Evolutionary conservation across 345 rosid genomes (phyloP), one percentile per base, ranked within the genome.

Genomic region (Clarkia xantiana): DNA sequence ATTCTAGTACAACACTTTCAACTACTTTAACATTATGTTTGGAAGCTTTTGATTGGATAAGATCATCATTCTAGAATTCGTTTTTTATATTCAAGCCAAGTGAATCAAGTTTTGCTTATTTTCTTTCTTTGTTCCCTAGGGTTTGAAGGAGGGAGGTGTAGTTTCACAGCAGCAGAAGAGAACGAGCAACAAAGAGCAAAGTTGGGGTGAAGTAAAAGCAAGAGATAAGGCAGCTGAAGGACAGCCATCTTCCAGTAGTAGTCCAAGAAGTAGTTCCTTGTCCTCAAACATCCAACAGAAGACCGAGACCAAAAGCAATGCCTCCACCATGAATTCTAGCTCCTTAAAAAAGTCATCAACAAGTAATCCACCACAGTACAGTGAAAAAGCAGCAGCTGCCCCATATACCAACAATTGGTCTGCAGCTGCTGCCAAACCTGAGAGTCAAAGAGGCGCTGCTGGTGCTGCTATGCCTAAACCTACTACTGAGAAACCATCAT

Each of bases 191-290:
- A 68, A 64, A 67, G 73, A 61, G 42, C 54, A 46, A 36, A 67
- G 51, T 53, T 29, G 36, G 4, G 88, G 83, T 59, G 59, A 64
- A 55, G 95, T 72, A 57, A 75, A 73, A 43, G 19, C 79, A 43
- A 81, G 69, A 71, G 94, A 76, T 71, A 83, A 62, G 73, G 58
- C 64, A 14, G 23, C 71, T 40, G 73, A 71, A 54, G 65, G 67
- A 52, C 67, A 75, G 42, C 58, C 82, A 44, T 79, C 93, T 61
- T 69, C 79, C 10, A 69, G 67, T 58, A 77, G 70, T 58, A 77
- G 67, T 53, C 61, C 69, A 16, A 65, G 64, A 57, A 62, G 60
- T 71, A 46, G 4, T 48, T 22, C 47, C 18, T 44, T 52, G 12
- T 47, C 68, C 16, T 54, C 72, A 9, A 46, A 52, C 55, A 60